Evolutionary conservation across 2,329 filamentous ascomycete species (phyloP), one percentile per base, ranked within the genome.

Genomic region (Talaromyces sp.): DNA sequence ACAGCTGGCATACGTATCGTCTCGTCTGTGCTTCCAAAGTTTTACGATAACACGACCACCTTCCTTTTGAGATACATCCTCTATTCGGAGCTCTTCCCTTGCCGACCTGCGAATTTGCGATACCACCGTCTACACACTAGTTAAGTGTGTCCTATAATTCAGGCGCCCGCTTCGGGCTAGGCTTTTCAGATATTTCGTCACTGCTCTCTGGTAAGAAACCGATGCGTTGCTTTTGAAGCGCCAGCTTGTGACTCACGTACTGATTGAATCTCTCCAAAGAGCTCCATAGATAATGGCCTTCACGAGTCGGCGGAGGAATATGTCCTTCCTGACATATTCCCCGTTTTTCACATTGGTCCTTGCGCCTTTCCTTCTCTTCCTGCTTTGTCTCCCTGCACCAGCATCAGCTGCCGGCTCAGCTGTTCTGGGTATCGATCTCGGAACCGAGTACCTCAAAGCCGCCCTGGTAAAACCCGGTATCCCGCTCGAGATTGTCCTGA

Each of bases 371-470:
- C 69, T 87, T 36, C 70, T 87, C 22, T 77, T 80, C 62, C 78
- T 85, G 61, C 66, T 82, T 61, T 76, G 85, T 61, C 77, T 88
- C 62, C 82, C 86, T 67, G 77, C 79, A 25, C 78, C 79, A 63
- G 82, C 84, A 58, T 82, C 85, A 61, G 84, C 84, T 61, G 86
- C 84, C 60, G 84, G 84, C 42, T 86, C 91, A 9, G 91, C 92
- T 58, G 93, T 98, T 19, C 82, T 99, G 25, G 95, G 95, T 65
- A 85, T 99, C 70, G 95, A 99, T 77, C 83, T 99, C 59, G 95
- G 95, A 68, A 97, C 95, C 61, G 92, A 96, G 75, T 97, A 96
- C 79, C 90, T 99, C 80, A 99, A 98, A 81, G 93, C 93, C 30
- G 88, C 91, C 15, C 85, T 99, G 49, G 93, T 99, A 64, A 98